Evolutionary conservation across 371 early-diverging fungal species (phyloP).

Genomic region (Mucor piriformis): DNA sequence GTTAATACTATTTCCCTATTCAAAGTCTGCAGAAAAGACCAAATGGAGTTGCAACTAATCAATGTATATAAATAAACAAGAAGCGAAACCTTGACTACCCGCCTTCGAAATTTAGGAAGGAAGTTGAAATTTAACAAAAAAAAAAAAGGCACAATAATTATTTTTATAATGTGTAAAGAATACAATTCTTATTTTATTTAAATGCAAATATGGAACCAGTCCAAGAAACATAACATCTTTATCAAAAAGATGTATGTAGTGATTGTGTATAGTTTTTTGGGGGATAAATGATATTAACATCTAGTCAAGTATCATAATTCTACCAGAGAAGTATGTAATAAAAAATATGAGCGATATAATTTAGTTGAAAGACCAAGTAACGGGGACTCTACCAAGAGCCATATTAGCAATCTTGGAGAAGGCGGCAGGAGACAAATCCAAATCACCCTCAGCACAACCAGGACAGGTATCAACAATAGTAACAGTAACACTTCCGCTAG

Average conservation of each 20-base stretch:
- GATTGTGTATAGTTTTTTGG: background rate
- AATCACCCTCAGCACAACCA: constrained; percentile 55
- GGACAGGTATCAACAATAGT: constrained; percentile 65
- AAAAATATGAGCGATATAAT: background rate
- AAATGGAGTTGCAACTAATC: too few species aligned
- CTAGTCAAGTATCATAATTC: background rate
- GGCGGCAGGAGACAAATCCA: constrained; percentile 62
- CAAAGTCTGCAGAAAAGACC: too few species aligned
- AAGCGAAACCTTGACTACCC: too few species aligned
- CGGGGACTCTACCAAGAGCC: constrained; percentile 49
- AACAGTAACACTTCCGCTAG: constrained; percentile 52
- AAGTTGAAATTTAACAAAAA: too few species aligned
- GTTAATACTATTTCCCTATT: too few species aligned
- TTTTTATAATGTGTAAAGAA: background rate
- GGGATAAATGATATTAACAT: background rate
- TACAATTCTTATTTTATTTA: background rate
- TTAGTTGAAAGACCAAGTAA: constrained; percentile 50
- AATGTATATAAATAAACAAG: too few species aligned
- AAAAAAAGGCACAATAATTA: too few species aligned
- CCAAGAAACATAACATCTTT: constrained; percentile 1
- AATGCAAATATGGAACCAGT: background rate
- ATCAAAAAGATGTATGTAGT: constrained; percentile 2
- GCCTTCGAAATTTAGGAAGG: too few species aligned
- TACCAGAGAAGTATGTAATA: constrained; percentile 16
- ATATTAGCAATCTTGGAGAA: constrained; percentile 57